Base-by-base conservation (phyloP, 768 basidiomycete genomes). In the Erythrobasidium yunnanense region DNA sequence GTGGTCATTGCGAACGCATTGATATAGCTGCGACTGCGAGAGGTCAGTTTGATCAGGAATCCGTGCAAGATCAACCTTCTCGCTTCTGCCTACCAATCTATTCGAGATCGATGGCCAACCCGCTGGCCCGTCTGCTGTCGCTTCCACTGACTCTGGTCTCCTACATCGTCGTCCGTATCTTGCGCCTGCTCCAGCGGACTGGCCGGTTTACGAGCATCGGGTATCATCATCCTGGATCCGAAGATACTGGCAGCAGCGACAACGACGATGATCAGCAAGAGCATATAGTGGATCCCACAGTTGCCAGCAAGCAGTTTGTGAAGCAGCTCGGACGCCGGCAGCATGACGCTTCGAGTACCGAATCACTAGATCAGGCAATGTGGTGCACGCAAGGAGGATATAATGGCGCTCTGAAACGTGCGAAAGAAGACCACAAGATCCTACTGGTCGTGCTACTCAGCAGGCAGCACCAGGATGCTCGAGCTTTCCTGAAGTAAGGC, bases 381-480 rank as follows among this genome's bases (percentile, higher is more conserved):
- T 63, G 60, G 60, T 93, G 95, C 77, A 83, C 80, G 53, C 75
- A 85, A 2, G 87, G 87, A 1, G 81, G 82, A 18, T 96, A 97
- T 74, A 90, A 96, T 68, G 82, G 85, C 2, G 86, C 85, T 42
- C 76, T 93, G 68, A 80, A 82, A 56, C 73, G 75, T 38, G 87
- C 88, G 67, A 83, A 89, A 73, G 82, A 79, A 54, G 87, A 92
- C 47, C 77, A 80, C 22, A 83, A 82, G 74, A 80, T 95, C 55
- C 85, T 85, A 0, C 88, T 90, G 71, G 82, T 91, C 1, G 76
- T 96, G 2, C 78, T 97, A 30, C 84, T 89, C 65, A 90, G 87
- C 71, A 84, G 84, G 35, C 91, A 95, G 73, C 91, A 99, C 71
- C 90, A 96, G 73, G 85, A 90, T 69, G 87, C 86, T 23, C 78